phyloP scores from a whole-genome alignment of 805 yeast species.

The Metschnikowia peoriensis region DNA sequence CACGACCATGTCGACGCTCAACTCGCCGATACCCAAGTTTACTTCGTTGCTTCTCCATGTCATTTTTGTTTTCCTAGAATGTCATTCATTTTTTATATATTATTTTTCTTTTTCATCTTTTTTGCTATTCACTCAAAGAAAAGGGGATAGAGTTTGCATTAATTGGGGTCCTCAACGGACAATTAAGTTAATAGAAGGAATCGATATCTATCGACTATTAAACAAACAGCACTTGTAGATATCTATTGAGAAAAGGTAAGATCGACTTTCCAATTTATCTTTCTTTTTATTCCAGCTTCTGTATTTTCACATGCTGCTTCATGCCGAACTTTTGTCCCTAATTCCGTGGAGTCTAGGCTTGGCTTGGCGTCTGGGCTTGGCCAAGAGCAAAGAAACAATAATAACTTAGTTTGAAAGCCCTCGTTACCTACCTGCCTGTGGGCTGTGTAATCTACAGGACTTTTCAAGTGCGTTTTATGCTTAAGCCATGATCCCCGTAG shows the following conservation, averaged over 20 bases:
- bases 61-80: slow-evolving; percentile 5
- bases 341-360: no score
- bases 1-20: slow-evolving; percentile 42
- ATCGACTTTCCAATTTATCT: no score
- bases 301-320: no score
- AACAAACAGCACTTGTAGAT: not conserved
- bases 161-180: slow-evolving; percentile 53
- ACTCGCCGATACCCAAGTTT: slow-evolving; percentile 39
- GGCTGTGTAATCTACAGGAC: not conserved
- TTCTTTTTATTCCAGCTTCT: not conserved
- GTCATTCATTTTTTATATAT: slow-evolving; percentile 16
- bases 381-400: no score
- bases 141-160: slow-evolving; percentile 40
- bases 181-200: slow-evolving; percentile 21
- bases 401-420: no score
- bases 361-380: no score
- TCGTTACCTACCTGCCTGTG: not conserved
- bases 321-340: no score
- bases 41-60: slow-evolving; percentile 15
- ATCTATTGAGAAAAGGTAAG: no score
- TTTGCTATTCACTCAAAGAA: slow-evolving; percentile 7
- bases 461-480: not conserved
- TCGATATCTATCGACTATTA: slow-evolving; percentile 1
- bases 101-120: not conserved
- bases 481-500: not conserved